Evolutionary conservation across 2,329 filamentous ascomycete species (phyloP).

Genomic region (Xylaria polymorpha): DNA sequence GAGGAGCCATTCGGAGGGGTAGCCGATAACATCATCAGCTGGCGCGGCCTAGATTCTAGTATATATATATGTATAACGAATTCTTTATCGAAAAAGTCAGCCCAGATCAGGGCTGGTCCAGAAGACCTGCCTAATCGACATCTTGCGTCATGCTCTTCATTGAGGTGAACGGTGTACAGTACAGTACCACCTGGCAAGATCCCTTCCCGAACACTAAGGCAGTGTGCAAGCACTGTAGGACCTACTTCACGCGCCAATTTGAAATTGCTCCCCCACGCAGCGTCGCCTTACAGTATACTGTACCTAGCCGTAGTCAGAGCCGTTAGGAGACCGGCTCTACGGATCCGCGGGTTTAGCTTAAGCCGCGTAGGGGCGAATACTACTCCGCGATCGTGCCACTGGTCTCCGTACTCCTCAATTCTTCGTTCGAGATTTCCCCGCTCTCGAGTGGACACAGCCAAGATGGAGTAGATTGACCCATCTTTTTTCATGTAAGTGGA

Average conservation of each 20-base stretch:
- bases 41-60: neutral
- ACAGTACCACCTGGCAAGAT: slow-evolving; percentile 9
- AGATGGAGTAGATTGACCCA: slow-evolving; percentile 9
- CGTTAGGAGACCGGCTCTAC: neutral
- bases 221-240: slow-evolving; percentile 5
- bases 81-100: slow-evolving; percentile 13
- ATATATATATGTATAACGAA: neutral
- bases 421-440: slow-evolving; percentile 8
- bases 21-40: slow-evolving; percentile 28
- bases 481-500: slow-evolving; percentile 28
- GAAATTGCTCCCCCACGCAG: slow-evolving; percentile 10
- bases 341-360: neutral
- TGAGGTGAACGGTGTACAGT: slow-evolving; percentile 9
- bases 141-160: slow-evolving; percentile 17
- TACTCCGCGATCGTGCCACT: slow-evolving; percentile 5
- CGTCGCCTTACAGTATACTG: neutral
- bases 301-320: neutral
- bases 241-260: slow-evolving; percentile 1
- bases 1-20: slow-evolving; percentile 6
- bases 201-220: slow-evolving; percentile 33
- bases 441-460: slow-evolving; percentile 4
- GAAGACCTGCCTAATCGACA: slow-evolving; percentile 30
- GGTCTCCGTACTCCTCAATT: slow-evolving; percentile 2
- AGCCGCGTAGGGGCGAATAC: neutral
- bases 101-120: slow-evolving; percentile 3